Base-by-base conservation (phyloP, 2,329 filamentous ascomycete species). In the Colletotrichum sp. region DNA sequence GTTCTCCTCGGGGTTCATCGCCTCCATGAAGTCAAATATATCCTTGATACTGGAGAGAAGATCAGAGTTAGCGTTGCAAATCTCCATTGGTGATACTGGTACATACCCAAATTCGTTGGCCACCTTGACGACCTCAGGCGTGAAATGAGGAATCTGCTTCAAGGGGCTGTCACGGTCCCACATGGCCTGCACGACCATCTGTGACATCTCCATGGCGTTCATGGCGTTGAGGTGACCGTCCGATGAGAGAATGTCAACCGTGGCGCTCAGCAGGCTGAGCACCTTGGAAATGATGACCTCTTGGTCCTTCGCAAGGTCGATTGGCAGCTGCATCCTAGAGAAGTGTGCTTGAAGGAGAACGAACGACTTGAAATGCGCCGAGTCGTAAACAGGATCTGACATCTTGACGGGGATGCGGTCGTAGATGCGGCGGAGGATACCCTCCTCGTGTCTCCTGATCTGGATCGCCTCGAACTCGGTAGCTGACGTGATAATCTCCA, bases 131-230 rank as follows among this genome's bases (percentile, higher is more conserved):
- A 94, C 93, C 77, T 96, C 93, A 49, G 93, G 91, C 18, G 93
- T 92, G 84, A 99, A 99, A 87, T 99, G 95, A 79, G 97, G 97
- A 82, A 99, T 98, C 86, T 99, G 97, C 88, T 98, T 98, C 79
- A 99, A 90, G 52, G 97, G 96, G 81, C 95, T 98, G 84, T 99
- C 97, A 74, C 96, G 94, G 86, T 99, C 96, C 97, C 97, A 99
- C 95, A 99, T 98, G 66, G 94, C 96, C 86, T 99, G 97, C 5
- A 99, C 96, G 69, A 98, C 95, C 97, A 99, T 99, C 83, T 99
- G 97, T 15, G 95, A 98, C 91, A 99, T 95, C 85, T 99, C 97
- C 96, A 99, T 99, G 32, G 97, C 97, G 81, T 94, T 96, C 93
- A 98, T 98, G 76, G 97, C 96, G 83, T 99, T 99, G 77, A 99